These are phyloP conservation scores for Rusavskia elegans DNA, from an alignment of 495 filamentous ascomycete genomes.

Conservation along the genomic window DNA sequence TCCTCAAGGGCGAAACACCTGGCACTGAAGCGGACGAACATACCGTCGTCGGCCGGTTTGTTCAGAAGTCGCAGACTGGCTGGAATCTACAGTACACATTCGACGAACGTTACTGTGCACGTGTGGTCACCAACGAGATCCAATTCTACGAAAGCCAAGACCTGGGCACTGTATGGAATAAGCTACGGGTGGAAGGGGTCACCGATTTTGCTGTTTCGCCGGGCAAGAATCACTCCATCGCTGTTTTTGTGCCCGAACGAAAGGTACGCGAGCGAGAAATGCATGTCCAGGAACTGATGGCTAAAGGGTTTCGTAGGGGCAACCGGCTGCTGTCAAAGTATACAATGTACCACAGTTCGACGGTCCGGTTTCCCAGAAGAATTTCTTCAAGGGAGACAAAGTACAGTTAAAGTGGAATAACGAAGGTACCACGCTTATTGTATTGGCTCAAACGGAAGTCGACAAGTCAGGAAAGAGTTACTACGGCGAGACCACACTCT, in stretches of 20 bases:
- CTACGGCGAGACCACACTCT: slow-evolving; percentile 95
- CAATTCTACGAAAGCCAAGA: slow-evolving; percentile 88
- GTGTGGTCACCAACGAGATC: slow-evolving; percentile 88
- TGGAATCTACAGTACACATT: slow-evolving; percentile 96
- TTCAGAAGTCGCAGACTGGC: slow-evolving; percentile 86
- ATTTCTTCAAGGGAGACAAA: slow-evolving; percentile 97
- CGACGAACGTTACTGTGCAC: slow-evolving; percentile 85
- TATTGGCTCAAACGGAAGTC: slow-evolving; percentile 94
- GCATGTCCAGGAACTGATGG: neutral
- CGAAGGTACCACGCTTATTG: slow-evolving; percentile 76
- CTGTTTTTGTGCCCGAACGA: slow-evolving; percentile 85
- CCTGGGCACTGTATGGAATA: slow-evolving; percentile 79
- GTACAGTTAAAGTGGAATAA: slow-evolving; percentile 96
- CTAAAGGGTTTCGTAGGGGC: slow-evolving; percentile 37
- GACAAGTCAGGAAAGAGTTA: slow-evolving; percentile 97
- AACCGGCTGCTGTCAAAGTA: slow-evolving; percentile 84
- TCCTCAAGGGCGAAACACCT: slow-evolving; percentile 33
- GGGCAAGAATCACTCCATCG: slow-evolving; percentile 74
- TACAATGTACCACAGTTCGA: slow-evolving; percentile 80
- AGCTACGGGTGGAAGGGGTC: slow-evolving; percentile 84
- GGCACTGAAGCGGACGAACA: slow-evolving; percentile 32
- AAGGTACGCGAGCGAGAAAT: slow-evolving; percentile 40
- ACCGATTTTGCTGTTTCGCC: slow-evolving; percentile 79
- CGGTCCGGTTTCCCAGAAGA: slow-evolving; percentile 80
- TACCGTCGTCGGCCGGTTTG: slow-evolving; percentile 67